phyloP scores from a whole-genome alignment of 345 rosid species.

The Punica granatum region DNA sequence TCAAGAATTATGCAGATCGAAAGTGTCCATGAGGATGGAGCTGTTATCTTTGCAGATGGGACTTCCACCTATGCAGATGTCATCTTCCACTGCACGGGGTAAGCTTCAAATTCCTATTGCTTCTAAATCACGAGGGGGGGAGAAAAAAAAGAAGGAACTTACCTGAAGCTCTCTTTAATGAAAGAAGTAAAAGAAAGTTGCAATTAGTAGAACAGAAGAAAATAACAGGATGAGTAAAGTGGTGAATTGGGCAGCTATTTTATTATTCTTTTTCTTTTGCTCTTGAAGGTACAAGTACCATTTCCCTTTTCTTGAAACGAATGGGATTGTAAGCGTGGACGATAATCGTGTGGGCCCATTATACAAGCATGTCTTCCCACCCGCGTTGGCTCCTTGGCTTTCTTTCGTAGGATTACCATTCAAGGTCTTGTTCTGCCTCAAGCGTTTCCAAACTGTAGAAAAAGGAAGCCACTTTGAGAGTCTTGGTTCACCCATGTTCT shows the following conservation, averaged over 20 bases:
- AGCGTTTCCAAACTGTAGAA: background rate
- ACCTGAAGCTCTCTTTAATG: background rate
- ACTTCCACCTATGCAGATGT: conserved; percentile 35
- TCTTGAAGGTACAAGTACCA: conserved; percentile 68
- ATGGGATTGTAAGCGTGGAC: conserved; percentile 55
- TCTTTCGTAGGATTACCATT: conserved; percentile 81
- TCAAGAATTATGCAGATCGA: conserved; percentile 42
- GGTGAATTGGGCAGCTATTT: background rate
- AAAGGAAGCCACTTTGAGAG: background rate
- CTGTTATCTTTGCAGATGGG: conserved; percentile 52
- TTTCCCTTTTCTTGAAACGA: conserved; percentile 83
- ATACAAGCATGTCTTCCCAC: conserved; percentile 74
- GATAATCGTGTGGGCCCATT: conserved; percentile 76
- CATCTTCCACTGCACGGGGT: conserved; percentile 86
- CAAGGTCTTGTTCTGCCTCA: conserved; percentile 33
- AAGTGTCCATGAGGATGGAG: conserved; percentile 48
- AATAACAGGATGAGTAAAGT: background rate
- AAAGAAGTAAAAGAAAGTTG: background rate
- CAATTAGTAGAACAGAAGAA: background rate
- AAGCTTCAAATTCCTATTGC: conserved; percentile 6
- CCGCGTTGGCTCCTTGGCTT: conserved; percentile 58
- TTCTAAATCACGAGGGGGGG: background rate
- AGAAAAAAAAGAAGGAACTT: background rate
- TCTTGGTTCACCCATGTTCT: background rate
- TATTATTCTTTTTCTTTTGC: background rate